Evolutionary conservation across 1,284 basidiomycete genomes (phyloP), one percentile per base, ranked within the genome.

Genomic region (Farysia itapuensis): DNA sequence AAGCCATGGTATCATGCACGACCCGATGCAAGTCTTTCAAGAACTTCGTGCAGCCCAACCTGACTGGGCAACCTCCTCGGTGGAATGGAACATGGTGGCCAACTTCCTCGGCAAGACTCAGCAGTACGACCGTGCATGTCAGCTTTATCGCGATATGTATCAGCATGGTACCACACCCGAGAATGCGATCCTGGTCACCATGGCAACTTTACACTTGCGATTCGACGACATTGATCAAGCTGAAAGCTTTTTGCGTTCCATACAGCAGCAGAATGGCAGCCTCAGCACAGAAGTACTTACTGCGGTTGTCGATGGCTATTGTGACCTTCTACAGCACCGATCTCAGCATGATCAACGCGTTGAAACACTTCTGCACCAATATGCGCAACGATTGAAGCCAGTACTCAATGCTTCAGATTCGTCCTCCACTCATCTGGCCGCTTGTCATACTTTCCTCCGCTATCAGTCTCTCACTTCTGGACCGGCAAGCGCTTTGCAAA

Each of bases 1-100:
- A 19, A 21, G 5, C n/a, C 16, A 18, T 2, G 21, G 3, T 11
- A 12, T 7, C 12, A 29, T 14, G 25, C 15, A 36, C 6, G 59
- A 61, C 13, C 57, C 46, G 1, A 25, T 29, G 23, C 8, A 31
- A 2, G 52, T 31, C 0, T 60, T 63, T 26, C 15, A 25, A 2
- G 24, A 40, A 13, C 40, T 67, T 4, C 50, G 56, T 6, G 35
- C 37, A 2, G 21, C 20, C 13, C 22, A 64, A 16, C 60, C 54
- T 1, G 35, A 58, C 8, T 67, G 59, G 54, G 29, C 22, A 22
- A 46, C 51, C 13, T 43, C 36, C 12, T 42, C 44, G 18, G 41
- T 53, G 31, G 56, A 64, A 13, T 63, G 53, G 51, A 51, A 49
- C 25, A 40, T 63, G 47, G 40, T 61, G 38, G 44, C 60, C 40